Percentiles rank a stretch among this genome's conserved stretches.
Conservation (phyloP, 1,284 basidiomycete genomes). For the Xerocomus nothofagi region DNA sequence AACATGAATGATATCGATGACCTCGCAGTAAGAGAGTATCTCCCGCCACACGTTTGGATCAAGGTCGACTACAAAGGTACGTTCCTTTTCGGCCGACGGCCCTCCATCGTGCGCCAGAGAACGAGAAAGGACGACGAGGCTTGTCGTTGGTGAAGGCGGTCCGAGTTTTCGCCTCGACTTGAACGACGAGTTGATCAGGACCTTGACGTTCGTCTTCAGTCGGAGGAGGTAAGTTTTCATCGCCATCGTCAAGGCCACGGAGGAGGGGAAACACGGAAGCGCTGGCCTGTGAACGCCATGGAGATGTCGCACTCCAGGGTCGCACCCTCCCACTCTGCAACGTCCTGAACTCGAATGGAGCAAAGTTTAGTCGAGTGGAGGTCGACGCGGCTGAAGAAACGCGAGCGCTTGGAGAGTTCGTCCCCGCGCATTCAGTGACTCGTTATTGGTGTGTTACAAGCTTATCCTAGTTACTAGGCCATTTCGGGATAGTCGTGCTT, state of each 20-base stretch:
- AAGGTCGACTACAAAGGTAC: background rate
- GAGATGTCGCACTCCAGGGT: background rate
- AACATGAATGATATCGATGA: slow-evolving; percentile 5
- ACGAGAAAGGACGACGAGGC: background rate
- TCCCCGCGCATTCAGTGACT: no score
- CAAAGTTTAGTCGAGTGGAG: no score
- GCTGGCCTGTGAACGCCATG: background rate
- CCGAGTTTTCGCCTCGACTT: slow-evolving; percentile 3
- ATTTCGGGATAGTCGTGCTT: slow-evolving; percentile 9
- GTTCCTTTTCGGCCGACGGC: background rate
- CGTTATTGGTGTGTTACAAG: no score
- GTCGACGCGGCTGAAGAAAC: no score
- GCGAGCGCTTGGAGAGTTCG: no score
- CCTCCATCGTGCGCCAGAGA: background rate
- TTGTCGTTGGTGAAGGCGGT: background rate
- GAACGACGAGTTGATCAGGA: background rate
- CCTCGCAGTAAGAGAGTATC: slow-evolving; percentile 17
- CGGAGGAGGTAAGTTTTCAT: background rate
- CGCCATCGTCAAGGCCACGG: background rate
- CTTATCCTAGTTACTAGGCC: no score
- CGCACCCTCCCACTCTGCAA: background rate
- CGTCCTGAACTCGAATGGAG: no score
- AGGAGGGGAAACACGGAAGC: background rate
- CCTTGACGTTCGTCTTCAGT: background rate
- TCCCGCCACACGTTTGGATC: slow-evolving; percentile 8